A percentile compares a stretch with the other conserved stretches of the same genome.
Evolutionary conservation across 495 filamentous ascomycete genomes (phyloP).

Genomic region (Tuber aestivum): DNA sequence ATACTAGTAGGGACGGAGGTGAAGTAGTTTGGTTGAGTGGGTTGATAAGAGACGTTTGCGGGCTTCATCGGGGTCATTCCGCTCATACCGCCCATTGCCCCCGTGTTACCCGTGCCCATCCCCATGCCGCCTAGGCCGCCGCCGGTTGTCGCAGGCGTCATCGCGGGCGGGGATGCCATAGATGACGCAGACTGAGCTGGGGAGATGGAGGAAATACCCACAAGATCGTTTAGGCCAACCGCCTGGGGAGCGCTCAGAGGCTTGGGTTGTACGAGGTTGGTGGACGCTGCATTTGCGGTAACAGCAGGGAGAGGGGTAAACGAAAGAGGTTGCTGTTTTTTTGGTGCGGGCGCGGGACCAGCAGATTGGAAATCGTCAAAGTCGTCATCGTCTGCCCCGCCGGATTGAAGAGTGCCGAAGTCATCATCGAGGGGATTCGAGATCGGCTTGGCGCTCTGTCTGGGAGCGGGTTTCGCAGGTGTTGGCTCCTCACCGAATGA

Average conservation of each 20-base stretch:
- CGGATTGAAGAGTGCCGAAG: constrained; percentile 54
- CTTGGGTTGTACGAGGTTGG: constrained; percentile 66
- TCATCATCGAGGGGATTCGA: constrained; percentile 48
- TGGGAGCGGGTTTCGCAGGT: constrained; percentile 48
- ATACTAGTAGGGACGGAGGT: constrained; percentile 60
- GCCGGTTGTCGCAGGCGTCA: constrained; percentile 47
- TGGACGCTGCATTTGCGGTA: constrained; percentile 55
- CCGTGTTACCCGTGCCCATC: background rate
- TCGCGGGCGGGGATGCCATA: constrained; percentile 52
- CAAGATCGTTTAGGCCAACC: constrained; percentile 69
- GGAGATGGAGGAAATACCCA: constrained; percentile 65
- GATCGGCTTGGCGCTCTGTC: constrained; percentile 46
- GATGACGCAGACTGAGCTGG: constrained; percentile 51
- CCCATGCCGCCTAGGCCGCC: constrained; percentile 14
- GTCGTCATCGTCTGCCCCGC: constrained; percentile 72
- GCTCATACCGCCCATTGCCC: constrained; percentile 23
- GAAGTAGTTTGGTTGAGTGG: constrained; percentile 85
- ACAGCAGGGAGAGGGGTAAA: constrained; percentile 45
- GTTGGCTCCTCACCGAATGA: constrained; percentile 72
- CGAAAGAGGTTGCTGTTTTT: constrained; percentile 42
- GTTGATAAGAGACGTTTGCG: constrained; percentile 64
- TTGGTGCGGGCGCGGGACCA: constrained; percentile 52
- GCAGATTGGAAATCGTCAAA: constrained; percentile 99
- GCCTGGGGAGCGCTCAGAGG: constrained; percentile 75
- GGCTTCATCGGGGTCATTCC: constrained; percentile 48